Evolutionary conservation across 2,329 filamentous ascomycete genomes (phyloP), one percentile per base, ranked within the genome.

Genomic region (Diaporthe destruens): DNA sequence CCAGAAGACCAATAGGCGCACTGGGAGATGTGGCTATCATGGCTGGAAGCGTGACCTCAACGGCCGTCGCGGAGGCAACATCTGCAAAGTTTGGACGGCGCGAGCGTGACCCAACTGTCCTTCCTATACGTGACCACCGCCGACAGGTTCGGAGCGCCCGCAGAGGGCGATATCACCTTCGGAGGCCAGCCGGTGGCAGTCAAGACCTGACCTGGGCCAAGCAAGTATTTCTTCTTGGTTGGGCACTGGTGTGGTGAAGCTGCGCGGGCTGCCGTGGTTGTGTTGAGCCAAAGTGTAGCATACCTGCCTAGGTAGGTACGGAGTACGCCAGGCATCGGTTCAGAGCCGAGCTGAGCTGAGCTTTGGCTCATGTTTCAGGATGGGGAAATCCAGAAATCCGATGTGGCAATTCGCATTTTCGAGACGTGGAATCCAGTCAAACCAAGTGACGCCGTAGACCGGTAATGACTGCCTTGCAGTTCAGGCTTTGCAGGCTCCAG

Each of bases 21-120:
- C 73, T 29, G 8, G 55, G 72, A 44, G 29, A 72, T 6, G 74
- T 77, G 18, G 42, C 59, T 12, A 59, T 67, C 34, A 61, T 78
- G 47, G 76, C 75, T 39, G 75, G 75, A 20, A 69, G 74, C 44
- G 56, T 77, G 65, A 75, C 76, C 53, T 74, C 71, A 4, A 74
- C 72, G 20, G 69, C 68, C 6, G 73, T 76, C 69, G 75, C 74
- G 3, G 75, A 75, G 53, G 25, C 72, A 23, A 72, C 70, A 4
- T 69, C 74, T 34, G 66, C 73, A 18, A 72, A 65, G 36, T 75
- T 75, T 29, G 74, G 74, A 18, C 68, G 74, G 44, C 71, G 72
- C 7, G 49, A 61, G 25, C 12, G 53, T 34, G 74, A 73, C 34
- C 49, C 25, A 42, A 71, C 57, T n/a, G n/a, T n/a, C n/a, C 29